phyloP scores from a whole-genome alignment of 192 early-diverging fungal genomes.

The Mortierella alpina region DNA sequence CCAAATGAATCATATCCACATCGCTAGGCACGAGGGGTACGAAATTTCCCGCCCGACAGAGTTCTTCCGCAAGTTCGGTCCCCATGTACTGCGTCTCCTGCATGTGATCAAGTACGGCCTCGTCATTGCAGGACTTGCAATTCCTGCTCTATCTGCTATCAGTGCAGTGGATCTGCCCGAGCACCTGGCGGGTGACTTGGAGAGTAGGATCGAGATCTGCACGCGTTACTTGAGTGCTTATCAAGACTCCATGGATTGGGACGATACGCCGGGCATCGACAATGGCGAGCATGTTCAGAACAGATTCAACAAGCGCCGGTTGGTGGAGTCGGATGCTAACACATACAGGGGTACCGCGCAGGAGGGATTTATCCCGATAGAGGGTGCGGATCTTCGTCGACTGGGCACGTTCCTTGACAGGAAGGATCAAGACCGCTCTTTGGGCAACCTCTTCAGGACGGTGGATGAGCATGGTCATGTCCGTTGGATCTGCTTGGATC shows the following conservation, averaged over 20 bases:
- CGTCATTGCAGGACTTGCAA: conserved; percentile 12
- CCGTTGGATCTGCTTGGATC: conserved; percentile 50
- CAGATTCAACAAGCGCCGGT: background rate
- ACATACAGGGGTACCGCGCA: background rate
- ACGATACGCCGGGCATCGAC: conserved; percentile 7
- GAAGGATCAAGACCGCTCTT: conserved; percentile 36
- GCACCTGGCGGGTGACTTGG: conserved; percentile 11
- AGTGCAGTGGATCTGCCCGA: conserved; percentile 27
- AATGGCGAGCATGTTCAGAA: background rate
- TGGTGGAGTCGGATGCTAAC: background rate
- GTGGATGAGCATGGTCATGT: conserved; percentile 41
- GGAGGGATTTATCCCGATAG: conserved; percentile 21
- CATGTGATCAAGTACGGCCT: conserved; percentile 26
- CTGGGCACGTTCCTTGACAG: conserved; percentile 22
- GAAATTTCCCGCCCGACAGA: conserved; percentile 41
- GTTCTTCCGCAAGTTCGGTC: conserved; percentile 46
- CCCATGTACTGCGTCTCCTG: conserved; percentile 22
- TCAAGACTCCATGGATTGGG: conserved; percentile 10
- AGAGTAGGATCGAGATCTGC: conserved; percentile 6
- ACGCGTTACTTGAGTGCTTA: conserved; percentile 25
- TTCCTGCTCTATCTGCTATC: conserved; percentile 22
- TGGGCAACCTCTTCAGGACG: conserved; percentile 43
- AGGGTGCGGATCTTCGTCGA: conserved; percentile 41
- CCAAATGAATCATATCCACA: conserved; percentile 41
- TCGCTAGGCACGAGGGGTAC: conserved; percentile 45